Conservation (phyloP, 2,329 filamentous ascomycete genomes). For the Fusarium paranaense region DNA sequence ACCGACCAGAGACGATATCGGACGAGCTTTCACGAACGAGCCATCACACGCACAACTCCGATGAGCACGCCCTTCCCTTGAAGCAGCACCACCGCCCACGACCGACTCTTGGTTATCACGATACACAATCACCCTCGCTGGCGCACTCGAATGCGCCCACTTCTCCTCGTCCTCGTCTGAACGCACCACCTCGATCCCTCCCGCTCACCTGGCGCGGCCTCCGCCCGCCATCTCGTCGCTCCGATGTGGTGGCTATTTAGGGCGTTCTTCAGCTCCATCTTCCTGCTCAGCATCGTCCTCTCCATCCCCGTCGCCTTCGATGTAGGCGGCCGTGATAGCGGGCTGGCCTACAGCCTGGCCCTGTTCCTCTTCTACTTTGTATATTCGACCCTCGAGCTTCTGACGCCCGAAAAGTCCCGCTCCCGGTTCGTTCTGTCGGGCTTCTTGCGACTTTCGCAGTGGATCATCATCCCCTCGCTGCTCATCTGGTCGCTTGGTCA, state of each 20-base stretch:
- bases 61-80: conserved; percentile 35
- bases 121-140: conserved; percentile 15
- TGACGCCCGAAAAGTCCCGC: conserved; percentile 82
- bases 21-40: conserved; percentile 27
- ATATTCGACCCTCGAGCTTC: conserved; percentile 83
- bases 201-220: conserved; percentile 43
- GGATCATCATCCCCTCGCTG: conserved; percentile 84
- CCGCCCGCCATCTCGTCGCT: conserved; percentile 47
- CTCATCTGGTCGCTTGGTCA: conserved; percentile 96
- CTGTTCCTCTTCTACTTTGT: conserved; percentile 92
- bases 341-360: conserved; percentile 90
- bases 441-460: conserved; percentile 81
- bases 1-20: conserved; percentile 24
- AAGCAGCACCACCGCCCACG: conserved; percentile 25
- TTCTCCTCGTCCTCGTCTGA: conserved; percentile 11
- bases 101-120: conserved; percentile 21
- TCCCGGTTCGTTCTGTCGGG: conserved; percentile 78
- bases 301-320: conserved; percentile 98
- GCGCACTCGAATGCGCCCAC: conserved; percentile 34
- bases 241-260: conserved; percentile 87
- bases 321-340: conserved; percentile 94
- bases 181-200: conserved; percentile 22
- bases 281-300: conserved; percentile 91
- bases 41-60: conserved; percentile 25
- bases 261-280: conserved; percentile 82